Evolutionary conservation across 768 basidiomycete species (phyloP), one percentile per base, ranked within the genome.

Genomic region (Dentipellis sp.): DNA sequence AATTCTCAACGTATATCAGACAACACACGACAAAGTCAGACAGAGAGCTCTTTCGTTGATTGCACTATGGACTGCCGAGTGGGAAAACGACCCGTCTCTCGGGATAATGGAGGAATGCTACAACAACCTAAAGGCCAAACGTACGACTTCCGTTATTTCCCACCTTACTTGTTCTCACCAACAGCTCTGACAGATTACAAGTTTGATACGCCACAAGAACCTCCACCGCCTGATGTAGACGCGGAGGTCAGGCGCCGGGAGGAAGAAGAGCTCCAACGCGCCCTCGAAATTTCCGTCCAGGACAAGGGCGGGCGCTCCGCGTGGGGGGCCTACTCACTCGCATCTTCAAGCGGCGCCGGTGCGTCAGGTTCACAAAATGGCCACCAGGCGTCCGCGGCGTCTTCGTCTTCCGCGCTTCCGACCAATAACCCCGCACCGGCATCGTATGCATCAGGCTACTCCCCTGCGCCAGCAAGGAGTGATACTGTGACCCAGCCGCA

Each of bases 221-320:
- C 82, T 14, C 76, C 82, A 3, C 88, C 89, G 0, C 85, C 82
- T 1, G 66, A 80, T 0, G 81, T 84, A 12, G 89, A 91, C 59
- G 91, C 92, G 58, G 91, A 90, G 11, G 80, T 82, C 45, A 80
- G 89, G 11, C 76, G 91, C 11, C 80, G 81, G 57, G 95, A 98
- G 66, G 95, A 97, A 64, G 95, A 95, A 65, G 95, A 98, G 62
- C 82, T 98, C 2, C 90, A 93, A 65, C 83, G 93, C 4, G 95
- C 86, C 0, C 75, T 98, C 23, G 94, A 95, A 65, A 84, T 97
- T 73, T 91, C 88, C n/a, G 86, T 93, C 73, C 83, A 86, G 54
- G 94, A 97, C 67, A 88, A 86, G 60, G 94, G 94, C 10, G 94
- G 93, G 0, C 78, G 91, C 50, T 63, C 66, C 5, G 74, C 77